Evolutionary conservation across 371 early-diverging fungal genomes (phyloP), one percentile per base, ranked within the genome.

Genomic region (Mortierella sp.): DNA sequence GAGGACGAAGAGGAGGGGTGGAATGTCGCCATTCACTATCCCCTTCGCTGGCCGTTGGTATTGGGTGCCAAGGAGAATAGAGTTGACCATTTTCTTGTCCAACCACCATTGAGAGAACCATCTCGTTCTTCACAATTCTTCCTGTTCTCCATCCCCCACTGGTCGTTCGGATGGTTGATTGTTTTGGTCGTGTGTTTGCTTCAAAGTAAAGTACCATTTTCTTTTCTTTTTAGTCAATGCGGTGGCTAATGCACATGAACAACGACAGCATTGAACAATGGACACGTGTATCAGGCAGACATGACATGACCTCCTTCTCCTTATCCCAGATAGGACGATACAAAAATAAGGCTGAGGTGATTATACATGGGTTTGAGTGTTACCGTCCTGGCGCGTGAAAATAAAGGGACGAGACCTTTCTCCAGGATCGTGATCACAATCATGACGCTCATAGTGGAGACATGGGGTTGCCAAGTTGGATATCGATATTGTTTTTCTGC

Each of bases 241-340:
- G 58, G 58, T 58, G 58, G 58, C 58, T 58, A 58, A 34, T 58
- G 58, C 58, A 58, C 58, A 58, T 58, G 58, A 58, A 58, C 8
- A 34, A 58, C 29, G 22, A 29, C 34, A 14, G 52, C 52, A 52
- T 52, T 31, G 58, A 16, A 19, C 24, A 48, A n/a, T 34, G 58
- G 58, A 58, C 55, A 55, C 55, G 55, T 55, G 55, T 55, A 31
- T 55, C n/a, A n/a, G n/a, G n/a, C n/a, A n/a, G n/a, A n/a, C n/a
- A n/a, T 31, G 55, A 19, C 34, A 55, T 11, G 26, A 52, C 19
- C 52, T 8, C 26, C 7, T 52, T 4, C 53, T 26, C 52, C 29
- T 8, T 55, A 19, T 4, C 5, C 29, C 55, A 14, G 31, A 31
- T 31, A 55, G 6, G 31, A 2, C 13, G 16, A 31, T 11, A 31